Base-by-base conservation (phyloP, 352 stramenopile species). In the Phytophthora kernoviae region DNA sequence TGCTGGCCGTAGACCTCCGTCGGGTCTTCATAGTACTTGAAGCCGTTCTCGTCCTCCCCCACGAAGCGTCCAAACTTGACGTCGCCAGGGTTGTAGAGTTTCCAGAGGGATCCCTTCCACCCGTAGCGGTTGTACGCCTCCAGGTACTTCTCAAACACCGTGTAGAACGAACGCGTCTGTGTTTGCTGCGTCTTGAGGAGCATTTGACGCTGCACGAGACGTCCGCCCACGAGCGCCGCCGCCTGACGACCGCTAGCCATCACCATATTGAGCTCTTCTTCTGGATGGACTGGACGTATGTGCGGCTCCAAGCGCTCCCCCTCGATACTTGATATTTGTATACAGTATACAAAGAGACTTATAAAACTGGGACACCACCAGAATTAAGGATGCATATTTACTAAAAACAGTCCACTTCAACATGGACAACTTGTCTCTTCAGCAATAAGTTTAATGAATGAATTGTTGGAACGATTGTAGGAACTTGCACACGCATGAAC, bases 1-100 rank as follows among this genome's bases (percentile, higher is more conserved):
- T 96, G 81, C 65, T 91, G 79, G 42, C 81, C 70, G 55, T 78
- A 74, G 10, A 94, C 15, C 43, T 94, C 87, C 2, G 75, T 90
- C 37, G 81, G 81, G 63, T 96, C 87, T 37, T 96, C 87, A 64
- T 88, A 96, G 79, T 93, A 96, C 73, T 90, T 86, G 73, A 90
- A 88, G 41, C 87, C 87, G 59, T 93, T 91, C 69, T 90, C 69
- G 62, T 96, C 87, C 52, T 88, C 59, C 36, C 87, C 87, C 21
- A 96, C 84, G 34, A 81, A 73, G 48, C 88, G 84, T 15, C 87
- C 87, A 62, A 96, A 96, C 70, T 96, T 96, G 65, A 96, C 83
- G 58, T 96, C 87, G 12, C 83, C 83, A 1, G 83, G 79, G 68
- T 93, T 93, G 70, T 93, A 96, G n/a, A 96, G 79, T 65, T 93